Conservation (phyloP, 2,329 filamentous ascomycete genomes). For the Zarea fungicola region DNA sequence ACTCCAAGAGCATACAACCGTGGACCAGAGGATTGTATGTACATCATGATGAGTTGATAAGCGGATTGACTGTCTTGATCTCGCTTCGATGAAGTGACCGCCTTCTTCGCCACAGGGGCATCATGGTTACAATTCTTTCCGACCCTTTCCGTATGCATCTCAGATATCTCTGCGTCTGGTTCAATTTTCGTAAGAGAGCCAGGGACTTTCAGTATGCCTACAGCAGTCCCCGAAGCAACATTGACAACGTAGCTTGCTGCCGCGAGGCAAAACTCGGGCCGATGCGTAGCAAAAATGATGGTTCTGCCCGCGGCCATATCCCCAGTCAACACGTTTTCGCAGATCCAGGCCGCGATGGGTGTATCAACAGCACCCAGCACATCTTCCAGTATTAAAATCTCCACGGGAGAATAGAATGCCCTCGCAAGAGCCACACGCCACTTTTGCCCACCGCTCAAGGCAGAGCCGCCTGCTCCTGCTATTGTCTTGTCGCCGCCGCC, state of each 20-base stretch:
- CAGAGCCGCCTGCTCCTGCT: constrained; percentile 38
- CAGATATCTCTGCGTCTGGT: neutral
- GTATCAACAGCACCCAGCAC: constrained; percentile 27
- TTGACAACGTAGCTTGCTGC: constrained; percentile 4
- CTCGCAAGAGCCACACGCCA: constrained; percentile 41
- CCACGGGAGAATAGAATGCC: constrained; percentile 39
- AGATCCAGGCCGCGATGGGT: constrained; percentile 10
- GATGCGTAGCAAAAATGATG: constrained; percentile 14
- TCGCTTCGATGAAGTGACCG: no score
- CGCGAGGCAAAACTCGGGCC: constrained; percentile 8
- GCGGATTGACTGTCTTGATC: neutral
- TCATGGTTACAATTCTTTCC: no score
- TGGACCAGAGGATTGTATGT: neutral
- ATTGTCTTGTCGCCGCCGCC: constrained; percentile 38
- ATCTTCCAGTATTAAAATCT: constrained; percentile 42
- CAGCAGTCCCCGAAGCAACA: constrained; percentile 5
- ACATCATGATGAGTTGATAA: neutral
- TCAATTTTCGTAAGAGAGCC: neutral
- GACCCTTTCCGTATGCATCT: neutral
- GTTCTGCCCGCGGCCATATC: constrained; percentile 11
- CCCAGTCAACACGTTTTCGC: constrained; percentile 2
- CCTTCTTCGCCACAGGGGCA: no score
- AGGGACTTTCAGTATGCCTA: neutral
- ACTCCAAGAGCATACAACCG: neutral
- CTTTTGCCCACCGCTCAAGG: constrained; percentile 40